A percentile compares a stretch with the other conserved stretches of the same genome.
phyloP scores from a whole-genome alignment of 768 basidiomycete species.

The Agrocybe chaxingu region DNA sequence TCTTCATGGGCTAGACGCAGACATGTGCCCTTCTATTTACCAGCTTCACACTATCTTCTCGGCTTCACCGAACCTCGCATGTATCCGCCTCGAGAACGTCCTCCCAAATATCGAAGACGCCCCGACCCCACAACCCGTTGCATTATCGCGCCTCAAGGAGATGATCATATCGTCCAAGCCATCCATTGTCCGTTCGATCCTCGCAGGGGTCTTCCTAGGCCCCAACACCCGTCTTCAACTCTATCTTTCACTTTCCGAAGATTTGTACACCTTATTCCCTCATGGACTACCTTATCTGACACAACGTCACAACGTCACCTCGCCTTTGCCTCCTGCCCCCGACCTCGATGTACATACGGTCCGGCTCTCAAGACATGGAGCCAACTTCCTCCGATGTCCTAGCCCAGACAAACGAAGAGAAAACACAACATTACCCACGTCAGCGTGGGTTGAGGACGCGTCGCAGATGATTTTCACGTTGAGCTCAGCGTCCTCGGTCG shows the following conservation, averaged over 20 bases:
- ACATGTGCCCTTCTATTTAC: slow-evolving; percentile 28
- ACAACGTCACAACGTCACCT: too few species aligned
- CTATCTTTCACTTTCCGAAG: slow-evolving; percentile 20
- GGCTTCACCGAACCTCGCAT: slow-evolving; percentile 31
- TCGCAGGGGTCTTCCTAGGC: slow-evolving; percentile 20
- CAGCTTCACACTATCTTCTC: slow-evolving; percentile 30
- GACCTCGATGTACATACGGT: slow-evolving; percentile 5
- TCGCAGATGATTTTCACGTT: slow-evolving; percentile 17
- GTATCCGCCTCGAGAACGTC: slow-evolving; percentile 28
- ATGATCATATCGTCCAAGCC: slow-evolving; percentile 26
- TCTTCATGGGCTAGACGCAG: slow-evolving; percentile 27
- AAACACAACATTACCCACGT: not conserved
- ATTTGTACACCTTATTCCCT: slow-evolving; percentile 27
- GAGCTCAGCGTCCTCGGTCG: slow-evolving; percentile 20
- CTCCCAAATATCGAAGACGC: slow-evolving; percentile 11
- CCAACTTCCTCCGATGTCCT: slow-evolving; percentile 16
- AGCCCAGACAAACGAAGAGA: not conserved
- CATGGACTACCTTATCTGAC: slow-evolving; percentile 13
- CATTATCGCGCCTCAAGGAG: slow-evolving; percentile 24
- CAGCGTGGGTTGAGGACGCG: slow-evolving; percentile 20
- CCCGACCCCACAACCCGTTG: slow-evolving; percentile 7
- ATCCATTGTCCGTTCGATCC: slow-evolving; percentile 21
- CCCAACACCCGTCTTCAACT: slow-evolving; percentile 25
- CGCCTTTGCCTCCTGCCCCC: not conserved
- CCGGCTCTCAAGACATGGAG: slow-evolving; percentile 24